phyloP scores from a whole-genome alignment of 306 rosid species.

The Dryas alaskensis region DNA sequence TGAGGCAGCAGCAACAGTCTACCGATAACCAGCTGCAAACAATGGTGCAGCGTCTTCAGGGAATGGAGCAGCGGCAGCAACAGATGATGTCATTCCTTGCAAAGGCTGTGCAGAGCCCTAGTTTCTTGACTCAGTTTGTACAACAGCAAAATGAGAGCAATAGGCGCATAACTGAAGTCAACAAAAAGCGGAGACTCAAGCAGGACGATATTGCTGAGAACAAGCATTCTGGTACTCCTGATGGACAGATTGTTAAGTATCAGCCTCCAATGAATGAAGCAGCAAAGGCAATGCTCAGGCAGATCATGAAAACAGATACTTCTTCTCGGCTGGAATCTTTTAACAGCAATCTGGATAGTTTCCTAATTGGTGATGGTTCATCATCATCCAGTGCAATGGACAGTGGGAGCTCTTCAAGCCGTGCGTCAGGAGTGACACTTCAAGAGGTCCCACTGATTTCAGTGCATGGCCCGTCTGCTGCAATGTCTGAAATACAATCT shows the following conservation, averaged over 20 bases:
- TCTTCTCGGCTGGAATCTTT: constrained; percentile 57
- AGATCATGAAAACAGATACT: constrained; percentile 66
- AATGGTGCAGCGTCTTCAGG: constrained; percentile 92
- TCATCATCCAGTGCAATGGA: constrained; percentile 53
- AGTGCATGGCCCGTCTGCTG: constrained; percentile 41
- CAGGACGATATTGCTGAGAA: constrained; percentile 67
- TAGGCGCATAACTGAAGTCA: constrained; percentile 71
- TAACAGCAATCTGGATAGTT: constrained; percentile 42
- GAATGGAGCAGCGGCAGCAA: constrained; percentile 98
- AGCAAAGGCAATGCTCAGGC: constrained; percentile 73
- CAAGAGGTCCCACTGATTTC: constrained; percentile 73
- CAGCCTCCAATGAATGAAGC: constrained; percentile 74
- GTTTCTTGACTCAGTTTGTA: constrained; percentile 90
- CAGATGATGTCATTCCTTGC: constrained; percentile 99
- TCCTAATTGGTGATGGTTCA: constrained; percentile 57
- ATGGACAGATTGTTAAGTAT: constrained; percentile 85
- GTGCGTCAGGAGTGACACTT: constrained; percentile 66
- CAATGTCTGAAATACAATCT: constrained; percentile 49
- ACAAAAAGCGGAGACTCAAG: constrained; percentile 82
- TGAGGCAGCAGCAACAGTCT: constrained; percentile 97
- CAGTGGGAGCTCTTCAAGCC: constrained; percentile 57
- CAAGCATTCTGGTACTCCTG: constrained; percentile 48
- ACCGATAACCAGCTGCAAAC: constrained; percentile 91
- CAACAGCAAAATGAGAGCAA: constrained; percentile 89
- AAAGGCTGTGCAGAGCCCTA: constrained; percentile 94